Conservation (phyloP, 2,329 filamentous ascomycete species). For the Cladobotryum protrusum region DNA sequence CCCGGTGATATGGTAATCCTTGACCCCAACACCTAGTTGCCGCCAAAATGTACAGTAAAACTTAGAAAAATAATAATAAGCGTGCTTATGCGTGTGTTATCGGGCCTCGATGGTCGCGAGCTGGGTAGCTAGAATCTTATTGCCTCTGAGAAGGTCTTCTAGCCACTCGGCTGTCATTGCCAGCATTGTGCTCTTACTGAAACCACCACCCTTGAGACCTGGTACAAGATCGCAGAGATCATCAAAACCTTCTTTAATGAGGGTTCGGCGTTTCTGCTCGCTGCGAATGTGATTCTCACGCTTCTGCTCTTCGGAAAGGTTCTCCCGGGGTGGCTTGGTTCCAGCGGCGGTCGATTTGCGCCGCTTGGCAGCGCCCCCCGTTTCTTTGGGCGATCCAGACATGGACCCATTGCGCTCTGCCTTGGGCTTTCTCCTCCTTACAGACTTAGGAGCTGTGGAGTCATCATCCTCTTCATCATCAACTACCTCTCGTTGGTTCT, state of each 20-base stretch:
- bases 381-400: constrained; percentile 23
- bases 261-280: constrained; percentile 76
- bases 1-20: neutral
- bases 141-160: constrained; percentile 65
- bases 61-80: no score
- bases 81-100: constrained; percentile 3
- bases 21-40: neutral
- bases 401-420: constrained; percentile 28
- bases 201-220: constrained; percentile 63
- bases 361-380: constrained; percentile 35
- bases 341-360: constrained; percentile 41
- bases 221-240: constrained; percentile 74
- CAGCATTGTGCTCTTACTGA: constrained; percentile 78
- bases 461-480: constrained; percentile 39
- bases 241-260: constrained; percentile 78
- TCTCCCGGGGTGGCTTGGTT: constrained; percentile 53
- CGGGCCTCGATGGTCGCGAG: constrained; percentile 34
- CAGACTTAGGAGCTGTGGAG: constrained; percentile 22
- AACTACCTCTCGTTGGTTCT: constrained; percentile 35
- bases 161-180: constrained; percentile 71
- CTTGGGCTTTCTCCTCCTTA: constrained; percentile 45
- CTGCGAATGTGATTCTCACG: constrained; percentile 81
- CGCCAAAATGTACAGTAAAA: neutral
- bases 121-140: constrained; percentile 52
- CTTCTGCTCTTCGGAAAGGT: constrained; percentile 76